Evolutionary conservation across 164 flowering plant species (phyloP).

Genomic region (Magnolia changhungtana): DNA sequence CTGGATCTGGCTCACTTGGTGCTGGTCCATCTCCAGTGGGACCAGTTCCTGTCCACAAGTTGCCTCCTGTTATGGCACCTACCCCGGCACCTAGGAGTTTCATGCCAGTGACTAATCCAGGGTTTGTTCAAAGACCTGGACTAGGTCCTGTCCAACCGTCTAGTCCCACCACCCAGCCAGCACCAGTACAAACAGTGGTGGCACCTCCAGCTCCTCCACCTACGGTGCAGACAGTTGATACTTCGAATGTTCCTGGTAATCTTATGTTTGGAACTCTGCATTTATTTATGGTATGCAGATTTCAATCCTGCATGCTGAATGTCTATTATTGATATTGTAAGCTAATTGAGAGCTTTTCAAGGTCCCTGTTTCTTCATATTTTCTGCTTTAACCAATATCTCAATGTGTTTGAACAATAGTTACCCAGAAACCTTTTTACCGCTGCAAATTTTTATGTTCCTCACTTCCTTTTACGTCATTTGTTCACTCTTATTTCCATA

Average conservation of each 20-base stretch:
- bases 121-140: conserved; percentile 52
- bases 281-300: neutral
- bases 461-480: too few relatives aligned
- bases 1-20: conserved; percentile 36
- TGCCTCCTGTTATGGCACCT: conserved; percentile 62
- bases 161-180: conserved; percentile 54
- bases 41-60: conserved; percentile 37
- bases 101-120: conserved; percentile 53
- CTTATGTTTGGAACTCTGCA: neutral
- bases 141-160: conserved; percentile 56
- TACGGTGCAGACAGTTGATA: conserved; percentile 89
- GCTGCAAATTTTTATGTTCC: too few relatives aligned
- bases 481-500: too few relatives aligned
- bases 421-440: neutral
- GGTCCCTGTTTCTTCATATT: neutral
- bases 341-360: too few relatives aligned
- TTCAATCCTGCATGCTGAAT: too few relatives aligned
- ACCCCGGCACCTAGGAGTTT: conserved; percentile 47
- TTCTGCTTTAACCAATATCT: neutral
- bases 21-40: conserved; percentile 37
- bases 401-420: neutral
- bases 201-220: conserved; percentile 83
- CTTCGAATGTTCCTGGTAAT: conserved; percentile 87
- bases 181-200: conserved; percentile 37
- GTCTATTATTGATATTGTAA: too few relatives aligned